These are phyloP conservation scores for Kodamaea derodonti DNA, from an alignment of 1,139 yeast species.

Conservation along the genomic window DNA sequence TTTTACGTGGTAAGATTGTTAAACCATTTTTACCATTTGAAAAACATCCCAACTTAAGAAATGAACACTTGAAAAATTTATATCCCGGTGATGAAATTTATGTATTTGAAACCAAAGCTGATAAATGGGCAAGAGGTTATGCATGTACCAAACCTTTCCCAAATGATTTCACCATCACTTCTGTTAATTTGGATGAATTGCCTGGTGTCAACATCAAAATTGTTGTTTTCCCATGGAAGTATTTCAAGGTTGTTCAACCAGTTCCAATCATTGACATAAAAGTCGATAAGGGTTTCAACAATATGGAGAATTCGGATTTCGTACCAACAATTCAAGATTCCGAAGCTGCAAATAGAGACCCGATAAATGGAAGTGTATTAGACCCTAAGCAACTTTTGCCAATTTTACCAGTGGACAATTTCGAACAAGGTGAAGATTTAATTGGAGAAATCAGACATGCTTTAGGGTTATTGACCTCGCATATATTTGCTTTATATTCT, in stretches of 20 bases:
- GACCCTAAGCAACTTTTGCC: constrained; percentile 33
- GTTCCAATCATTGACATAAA: constrained; percentile 26
- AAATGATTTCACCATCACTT: constrained; percentile 59
- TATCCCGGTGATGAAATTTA: constrained; percentile 82
- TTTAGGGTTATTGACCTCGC: constrained; percentile 54
- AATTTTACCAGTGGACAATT: constrained; percentile 47
- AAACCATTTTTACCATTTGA: constrained; percentile 63
- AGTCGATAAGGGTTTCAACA: constrained; percentile 31
- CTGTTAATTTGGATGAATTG: constrained; percentile 57
- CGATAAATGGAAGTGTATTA: constrained; percentile 20
- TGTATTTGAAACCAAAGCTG: constrained; percentile 63
- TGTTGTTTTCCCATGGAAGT: constrained; percentile 59
- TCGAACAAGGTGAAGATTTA: constrained; percentile 38
- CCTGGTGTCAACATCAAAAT: constrained; percentile 52
- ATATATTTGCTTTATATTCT: constrained; percentile 66
- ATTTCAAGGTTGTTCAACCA: constrained; percentile 37
- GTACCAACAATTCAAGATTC: constrained; percentile 47
- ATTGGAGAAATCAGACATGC: constrained; percentile 57
- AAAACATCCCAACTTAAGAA: constrained; percentile 38
- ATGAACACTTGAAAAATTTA: constrained; percentile 47
- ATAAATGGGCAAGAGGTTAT: constrained; percentile 81
- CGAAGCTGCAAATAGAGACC: constrained; percentile 33
- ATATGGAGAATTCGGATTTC: constrained; percentile 26
- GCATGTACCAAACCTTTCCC: constrained; percentile 62
- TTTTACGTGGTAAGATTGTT: constrained; percentile 49